Conservation (phyloP, 176 grass and related monocot genomes). For the Hordeum marinum region DNA sequence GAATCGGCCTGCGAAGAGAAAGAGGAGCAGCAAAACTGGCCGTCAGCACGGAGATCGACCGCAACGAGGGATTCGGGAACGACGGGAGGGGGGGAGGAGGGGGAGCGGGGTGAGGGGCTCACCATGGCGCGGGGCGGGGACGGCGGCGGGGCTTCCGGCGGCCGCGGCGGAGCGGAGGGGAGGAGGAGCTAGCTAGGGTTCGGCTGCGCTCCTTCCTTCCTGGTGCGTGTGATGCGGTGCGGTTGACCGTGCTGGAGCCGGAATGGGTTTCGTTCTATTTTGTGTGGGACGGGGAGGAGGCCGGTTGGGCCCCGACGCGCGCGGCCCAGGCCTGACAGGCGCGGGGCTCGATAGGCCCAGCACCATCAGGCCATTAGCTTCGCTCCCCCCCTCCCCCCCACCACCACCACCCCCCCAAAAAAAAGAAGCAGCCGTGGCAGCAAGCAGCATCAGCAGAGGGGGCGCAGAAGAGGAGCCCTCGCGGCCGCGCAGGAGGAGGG, state of each 20-base stretch:
- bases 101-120: not conserved
- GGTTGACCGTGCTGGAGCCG: not conserved
- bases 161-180: not conserved
- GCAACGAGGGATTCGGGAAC: not conserved
- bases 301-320: not conserved
- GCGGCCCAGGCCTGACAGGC: not conserved
- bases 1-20: constrained; percentile 51
- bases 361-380: not conserved
- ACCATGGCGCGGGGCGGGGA: constrained; percentile 30
- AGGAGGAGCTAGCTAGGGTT: constrained; percentile 27
- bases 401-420: too few relatives aligned
- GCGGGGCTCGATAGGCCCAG: not conserved
- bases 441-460: not conserved
- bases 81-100: not conserved
- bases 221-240: too few relatives aligned
- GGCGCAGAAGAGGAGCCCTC: not conserved
- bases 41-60: constrained; percentile 21
- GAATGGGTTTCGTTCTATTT: not conserved
- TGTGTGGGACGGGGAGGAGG: not conserved
- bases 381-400: too few relatives aligned
- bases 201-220: too few relatives aligned
- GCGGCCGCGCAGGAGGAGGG: not conserved
- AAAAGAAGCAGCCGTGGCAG: too few relatives aligned
- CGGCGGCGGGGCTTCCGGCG: not conserved
- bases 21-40: not conserved